These are phyloP conservation scores for Stenocarpella maydis DNA, from an alignment of 2,329 filamentous ascomycete species.

Conservation along the genomic window DNA sequence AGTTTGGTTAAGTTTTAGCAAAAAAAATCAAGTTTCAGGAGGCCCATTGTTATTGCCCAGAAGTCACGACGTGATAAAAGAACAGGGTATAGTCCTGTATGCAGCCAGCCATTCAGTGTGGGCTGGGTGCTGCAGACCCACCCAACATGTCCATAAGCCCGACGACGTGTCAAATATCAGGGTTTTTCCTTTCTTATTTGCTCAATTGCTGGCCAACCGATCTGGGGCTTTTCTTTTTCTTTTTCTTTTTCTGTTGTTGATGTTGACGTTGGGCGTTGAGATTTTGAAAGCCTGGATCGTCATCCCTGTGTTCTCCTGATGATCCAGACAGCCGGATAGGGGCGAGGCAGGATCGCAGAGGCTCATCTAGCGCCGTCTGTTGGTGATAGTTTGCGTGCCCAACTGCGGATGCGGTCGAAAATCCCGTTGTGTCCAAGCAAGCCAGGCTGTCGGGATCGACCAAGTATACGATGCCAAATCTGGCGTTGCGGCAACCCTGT, in stretches of 20 bases:
- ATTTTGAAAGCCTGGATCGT: background rate
- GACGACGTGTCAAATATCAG: background rate
- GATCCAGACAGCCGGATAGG: background rate
- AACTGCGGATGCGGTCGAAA: background rate
- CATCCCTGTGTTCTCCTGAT: constrained; percentile 10
- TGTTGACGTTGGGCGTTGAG: background rate
- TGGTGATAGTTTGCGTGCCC: constrained; percentile 12
- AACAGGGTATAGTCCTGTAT: no score
- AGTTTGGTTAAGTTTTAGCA: no score
- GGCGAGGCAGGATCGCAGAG: constrained; percentile 1
- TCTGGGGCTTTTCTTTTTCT: no score
- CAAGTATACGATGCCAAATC: background rate
- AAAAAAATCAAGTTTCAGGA: no score
- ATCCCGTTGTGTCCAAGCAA: no score
- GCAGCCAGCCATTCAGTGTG: background rate
- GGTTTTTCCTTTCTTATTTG: background rate
- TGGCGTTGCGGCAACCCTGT: background rate
- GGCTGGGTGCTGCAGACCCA: background rate
- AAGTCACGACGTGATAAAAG: no score
- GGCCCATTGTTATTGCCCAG: no score
- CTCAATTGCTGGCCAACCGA: background rate
- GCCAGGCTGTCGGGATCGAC: background rate
- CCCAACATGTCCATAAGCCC: background rate
- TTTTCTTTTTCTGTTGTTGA: no score
- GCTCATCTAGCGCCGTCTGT: constrained; percentile 9